phyloP scores from a whole-genome alignment of 2,329 filamentous ascomycete species.

The Huntiella omanensis region DNA sequence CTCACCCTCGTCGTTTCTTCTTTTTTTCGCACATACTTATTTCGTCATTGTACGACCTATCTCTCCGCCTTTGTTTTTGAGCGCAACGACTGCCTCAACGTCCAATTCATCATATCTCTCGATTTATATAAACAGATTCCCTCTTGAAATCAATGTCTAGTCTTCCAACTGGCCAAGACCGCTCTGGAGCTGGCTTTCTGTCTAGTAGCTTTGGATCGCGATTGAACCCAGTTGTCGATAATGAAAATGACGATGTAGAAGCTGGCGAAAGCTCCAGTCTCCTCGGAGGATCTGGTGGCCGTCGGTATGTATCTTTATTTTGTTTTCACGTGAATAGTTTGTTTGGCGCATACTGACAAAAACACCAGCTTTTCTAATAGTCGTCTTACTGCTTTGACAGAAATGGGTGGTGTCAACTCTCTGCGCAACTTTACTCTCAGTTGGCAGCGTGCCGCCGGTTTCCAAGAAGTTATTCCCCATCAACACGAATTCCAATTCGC shows the following conservation, averaged over 20 bases:
- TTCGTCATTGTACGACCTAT: background rate
- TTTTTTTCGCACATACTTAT: too few species aligned
- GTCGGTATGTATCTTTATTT: background rate
- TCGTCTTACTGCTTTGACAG: constrained; percentile 36
- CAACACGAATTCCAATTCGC: constrained; percentile 54
- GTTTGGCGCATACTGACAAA: background rate
- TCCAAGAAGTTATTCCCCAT: constrained; percentile 71
- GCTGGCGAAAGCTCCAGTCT: constrained; percentile 4
- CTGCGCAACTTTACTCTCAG: constrained; percentile 84
- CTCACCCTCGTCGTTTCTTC: background rate
- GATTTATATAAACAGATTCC: background rate
- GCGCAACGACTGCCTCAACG: background rate
- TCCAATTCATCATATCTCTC: background rate
- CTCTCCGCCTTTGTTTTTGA: background rate
- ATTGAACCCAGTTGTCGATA: constrained; percentile 4
- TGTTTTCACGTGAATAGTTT: background rate
- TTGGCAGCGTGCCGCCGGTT: constrained; percentile 78
- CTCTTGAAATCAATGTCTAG: constrained; percentile 7
- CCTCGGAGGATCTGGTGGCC: background rate
- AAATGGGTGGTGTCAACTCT: constrained; percentile 81
- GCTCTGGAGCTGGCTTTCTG: constrained; percentile 4
- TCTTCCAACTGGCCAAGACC: constrained; percentile 6
- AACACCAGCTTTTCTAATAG: constrained; percentile 36
- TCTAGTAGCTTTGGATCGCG: constrained; percentile 10
- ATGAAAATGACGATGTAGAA: constrained; percentile 5